Percentiles rank a stretch among this genome's conserved stretches.
Evolutionary conservation across 2,329 filamentous ascomycete species (phyloP).

Genomic region (Xylariaceae sp.): DNA sequence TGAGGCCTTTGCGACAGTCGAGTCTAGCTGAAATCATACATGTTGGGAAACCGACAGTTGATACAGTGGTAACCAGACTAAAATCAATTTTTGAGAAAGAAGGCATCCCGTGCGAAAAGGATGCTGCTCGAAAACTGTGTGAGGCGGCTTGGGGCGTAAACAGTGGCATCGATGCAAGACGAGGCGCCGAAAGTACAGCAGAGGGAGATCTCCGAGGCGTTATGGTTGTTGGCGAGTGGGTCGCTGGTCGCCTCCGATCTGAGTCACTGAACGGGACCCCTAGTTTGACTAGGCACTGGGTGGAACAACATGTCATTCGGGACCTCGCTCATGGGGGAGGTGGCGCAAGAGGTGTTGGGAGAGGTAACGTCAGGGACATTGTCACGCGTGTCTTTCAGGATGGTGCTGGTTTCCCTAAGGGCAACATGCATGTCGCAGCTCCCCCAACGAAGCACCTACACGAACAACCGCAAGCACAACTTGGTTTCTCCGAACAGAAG

Average conservation of each 20-base stretch:
- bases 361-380: conserved; percentile 75
- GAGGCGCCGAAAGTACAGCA: conserved; percentile 70
- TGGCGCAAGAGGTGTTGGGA: conserved; percentile 72
- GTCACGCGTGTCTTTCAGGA: conserved; percentile 80
- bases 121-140: conserved; percentile 84
- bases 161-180: conserved; percentile 71
- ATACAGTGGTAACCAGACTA: conserved; percentile 81
- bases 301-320: conserved; percentile 72
- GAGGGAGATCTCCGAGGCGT: conserved; percentile 79
- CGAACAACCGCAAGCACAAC: conserved; percentile 62
- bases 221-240: conserved; percentile 89
- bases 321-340: conserved; percentile 74
- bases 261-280: conserved; percentile 48
- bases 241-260: conserved; percentile 71
- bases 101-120: conserved; percentile 84
- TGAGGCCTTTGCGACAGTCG: conserved; percentile 85
- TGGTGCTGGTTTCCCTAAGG: conserved; percentile 76
- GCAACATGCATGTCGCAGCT: conserved; percentile 48
- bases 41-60: conserved; percentile 85
- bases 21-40: conserved; percentile 88
- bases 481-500: conserved; percentile 74
- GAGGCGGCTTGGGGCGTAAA: conserved; percentile 83
- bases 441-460: conserved; percentile 53
- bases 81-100: conserved; percentile 88
- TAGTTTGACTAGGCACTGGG: conserved; percentile 74